Evolutionary conservation across 148 eudicot species (phyloP), one percentile per base, ranked within the genome.

Genomic region (Salicornia ramosissima): DNA sequence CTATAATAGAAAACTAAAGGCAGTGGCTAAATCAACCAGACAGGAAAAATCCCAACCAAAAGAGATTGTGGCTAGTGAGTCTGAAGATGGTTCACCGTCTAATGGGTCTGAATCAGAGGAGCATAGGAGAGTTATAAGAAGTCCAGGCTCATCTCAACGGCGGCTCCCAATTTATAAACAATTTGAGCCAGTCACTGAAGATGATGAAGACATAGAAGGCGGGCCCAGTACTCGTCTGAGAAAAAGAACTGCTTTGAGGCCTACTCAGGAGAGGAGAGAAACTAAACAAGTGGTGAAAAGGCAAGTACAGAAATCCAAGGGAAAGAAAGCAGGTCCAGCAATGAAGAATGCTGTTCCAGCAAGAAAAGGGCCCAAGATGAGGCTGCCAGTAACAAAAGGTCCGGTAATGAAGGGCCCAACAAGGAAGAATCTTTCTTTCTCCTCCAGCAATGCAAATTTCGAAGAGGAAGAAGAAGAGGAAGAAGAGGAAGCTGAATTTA

Each of bases 151-250:
- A 34, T 60, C 59, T 61, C 79, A 55, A 47, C 34, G 70, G 62
- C 80, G 13, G 43, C 21, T 60, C 43, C 28, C 65, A 40, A 67
- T 39, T 43, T 39, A 60, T 34, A 80, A 73, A 64, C 72, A 76
- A 50, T 71, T 68, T 31, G 78, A 77, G 40, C 74, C 77, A 14
- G 72, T 59, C 34, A 66, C 65, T 65, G 88, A 85, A 25, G 82
- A 82, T 28, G 88, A 85, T 29, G 82, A 82, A 16, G 90, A 83
- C 76, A 26, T 43, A 52, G 92, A 82, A 47, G 88, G 86, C 16
- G 92, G 93, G 68, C 96, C 97, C 7, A 86, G 92, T 79, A 80
- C 93, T 15, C 90, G 97, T 30, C 84, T 89, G 30, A 81, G 99
- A 69, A 90, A 79, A 78, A 82, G 89, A 76, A 71, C 74, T 61